phyloP scores from a whole-genome alignment of 805 yeast genomes.

The Spathaspora boniae region DNA sequence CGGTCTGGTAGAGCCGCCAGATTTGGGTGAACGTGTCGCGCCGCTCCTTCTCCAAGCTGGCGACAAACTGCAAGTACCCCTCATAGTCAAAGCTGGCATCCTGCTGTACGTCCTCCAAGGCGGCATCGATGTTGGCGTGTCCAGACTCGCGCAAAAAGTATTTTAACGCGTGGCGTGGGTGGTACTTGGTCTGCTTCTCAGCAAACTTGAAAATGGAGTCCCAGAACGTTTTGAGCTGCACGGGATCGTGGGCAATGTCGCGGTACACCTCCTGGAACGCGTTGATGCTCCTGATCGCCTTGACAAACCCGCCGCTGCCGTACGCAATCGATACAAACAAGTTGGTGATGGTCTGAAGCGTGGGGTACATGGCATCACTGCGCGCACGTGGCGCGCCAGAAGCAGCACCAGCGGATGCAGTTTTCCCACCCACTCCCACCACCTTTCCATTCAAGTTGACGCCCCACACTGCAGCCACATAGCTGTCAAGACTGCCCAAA shows the following conservation, averaged over 20 bases:
- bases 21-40: constrained; percentile 23
- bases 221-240: constrained; percentile 29
- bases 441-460: constrained; percentile 22
- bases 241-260: constrained; percentile 16
- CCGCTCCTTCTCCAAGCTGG: constrained; percentile 24
- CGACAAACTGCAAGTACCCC: constrained; percentile 26
- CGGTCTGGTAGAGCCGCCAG: constrained; percentile 32
- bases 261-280: constrained; percentile 30
- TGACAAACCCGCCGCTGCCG: constrained; percentile 27
- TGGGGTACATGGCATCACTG: constrained; percentile 23
- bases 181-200: constrained; percentile 29
- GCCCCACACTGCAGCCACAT: constrained; percentile 31
- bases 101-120: constrained; percentile 26
- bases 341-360: constrained; percentile 21
- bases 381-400: too few species aligned
- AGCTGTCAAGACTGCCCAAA: constrained; percentile 18
- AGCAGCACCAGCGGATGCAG: too few species aligned
- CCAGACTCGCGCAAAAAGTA: constrained; percentile 20
- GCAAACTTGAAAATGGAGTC: constrained; percentile 36
- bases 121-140: not conserved
- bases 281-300: constrained; percentile 33
- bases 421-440: constrained; percentile 3
- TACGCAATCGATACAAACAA: constrained; percentile 30
- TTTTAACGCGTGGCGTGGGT: constrained; percentile 23
- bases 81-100: constrained; percentile 38